Evolutionary conservation across 108 stramenopile species (phyloP), one percentile per base, ranked within the genome.

Genomic region (Pseudonitzschia multiseries): DNA sequence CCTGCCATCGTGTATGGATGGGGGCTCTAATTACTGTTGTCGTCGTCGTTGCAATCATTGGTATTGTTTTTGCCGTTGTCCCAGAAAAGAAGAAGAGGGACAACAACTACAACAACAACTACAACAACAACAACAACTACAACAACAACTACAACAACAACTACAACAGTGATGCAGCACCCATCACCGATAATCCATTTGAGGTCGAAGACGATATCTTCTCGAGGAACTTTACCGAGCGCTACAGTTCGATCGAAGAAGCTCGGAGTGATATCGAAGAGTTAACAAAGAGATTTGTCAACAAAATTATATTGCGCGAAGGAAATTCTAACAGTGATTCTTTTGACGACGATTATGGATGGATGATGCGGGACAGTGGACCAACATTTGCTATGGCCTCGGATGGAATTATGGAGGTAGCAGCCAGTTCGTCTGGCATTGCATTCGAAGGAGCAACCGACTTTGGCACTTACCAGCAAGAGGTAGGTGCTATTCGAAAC

Each of bases 401-500:
- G n/a, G n/a, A n/a, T n/a, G n/a, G n/a, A n/a, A n/a, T n/a, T n/a
- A 24, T 24, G 53, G 53, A 8, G 53, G 53, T 14, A 8, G n/a
- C 10, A 24, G n/a, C 53, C 9, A 8, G 8, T 52, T 0, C 32
- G 33, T 52, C 51, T 4, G 48, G n/a, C 51, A 18, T 8, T 33
- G 57, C 18, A 18, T 65, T 46, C 17, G n/a, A 17, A 48, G 36
- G 62, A 40, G 60, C 43, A 18, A 44, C 65, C 36, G 61, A 68
- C 62, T 89, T 67, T 73, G 82, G 53, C 17, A 85, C 83, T 20
- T 86, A 89, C 74, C 86, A 86, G 48, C 88, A 89, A 56, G 88
- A 85, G 76, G 41, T 57, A n/a, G 75, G 65, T 42, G 82, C 86
- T 6, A 82, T 84, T 44, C 76, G 81, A 65, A 80, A 72, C 3